These are phyloP conservation scores for Pythium aristosporum DNA, from an alignment of 352 stramenopile genomes.

Conservation along the genomic window DNA sequence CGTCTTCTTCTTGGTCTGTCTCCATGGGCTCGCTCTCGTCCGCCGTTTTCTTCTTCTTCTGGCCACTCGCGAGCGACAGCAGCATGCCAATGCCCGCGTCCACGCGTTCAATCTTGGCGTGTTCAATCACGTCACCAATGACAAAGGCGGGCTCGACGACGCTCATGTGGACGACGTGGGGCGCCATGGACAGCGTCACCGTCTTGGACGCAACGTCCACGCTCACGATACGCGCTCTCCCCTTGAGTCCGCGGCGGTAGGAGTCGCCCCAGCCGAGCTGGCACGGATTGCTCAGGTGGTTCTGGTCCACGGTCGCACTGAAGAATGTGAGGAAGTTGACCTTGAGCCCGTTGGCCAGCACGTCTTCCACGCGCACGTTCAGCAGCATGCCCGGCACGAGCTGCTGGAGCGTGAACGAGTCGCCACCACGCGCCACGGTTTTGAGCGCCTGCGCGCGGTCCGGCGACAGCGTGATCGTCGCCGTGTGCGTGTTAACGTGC, in stretches of 20 bases:
- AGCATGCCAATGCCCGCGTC: slow-evolving; percentile 86
- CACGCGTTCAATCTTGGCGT: slow-evolving; percentile 76
- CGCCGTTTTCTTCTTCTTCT: slow-evolving; percentile 30
- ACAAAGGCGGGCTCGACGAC: slow-evolving; percentile 48
- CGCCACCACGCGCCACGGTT: slow-evolving; percentile 72
- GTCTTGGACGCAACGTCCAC: slow-evolving; percentile 75
- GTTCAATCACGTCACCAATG: slow-evolving; percentile 74
- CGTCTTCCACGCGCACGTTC: slow-evolving; percentile 90
- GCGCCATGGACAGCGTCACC: slow-evolving; percentile 83
- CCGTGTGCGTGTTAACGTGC: slow-evolving; percentile 77
- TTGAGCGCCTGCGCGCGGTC: slow-evolving; percentile 70
- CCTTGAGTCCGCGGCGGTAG: slow-evolving; percentile 85
- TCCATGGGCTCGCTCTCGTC: slow-evolving; percentile 56
- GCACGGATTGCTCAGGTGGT: slow-evolving; percentile 87
- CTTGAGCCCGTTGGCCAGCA: slow-evolving; percentile 79
- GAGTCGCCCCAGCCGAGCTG: slow-evolving; percentile 68
- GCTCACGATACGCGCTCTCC: slow-evolving; percentile 80
- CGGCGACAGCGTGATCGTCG: slow-evolving; percentile 65
- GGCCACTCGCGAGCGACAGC: slow-evolving; percentile 52
- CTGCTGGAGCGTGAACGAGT: slow-evolving; percentile 86
- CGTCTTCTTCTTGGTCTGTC: slow-evolving; percentile 37
- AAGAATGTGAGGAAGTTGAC: slow-evolving; percentile 92
- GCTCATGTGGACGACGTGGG: slow-evolving; percentile 83
- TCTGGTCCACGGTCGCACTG: slow-evolving; percentile 83
- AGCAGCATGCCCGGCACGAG: slow-evolving; percentile 92